Conservation (phyloP, 1,139 yeast species). For the Geotrichum klebahnii region DNA sequence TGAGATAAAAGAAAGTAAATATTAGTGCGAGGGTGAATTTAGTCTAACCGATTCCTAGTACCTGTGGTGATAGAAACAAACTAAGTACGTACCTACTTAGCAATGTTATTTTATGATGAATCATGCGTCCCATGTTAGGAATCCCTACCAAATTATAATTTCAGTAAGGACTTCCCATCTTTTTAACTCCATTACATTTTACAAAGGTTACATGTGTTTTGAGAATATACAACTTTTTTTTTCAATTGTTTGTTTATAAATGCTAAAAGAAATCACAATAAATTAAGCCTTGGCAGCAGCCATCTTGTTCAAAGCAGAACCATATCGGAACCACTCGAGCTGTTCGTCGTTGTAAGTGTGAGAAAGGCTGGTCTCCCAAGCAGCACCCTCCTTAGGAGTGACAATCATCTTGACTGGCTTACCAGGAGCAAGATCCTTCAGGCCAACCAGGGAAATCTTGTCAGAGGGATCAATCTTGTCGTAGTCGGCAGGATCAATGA, state of each 20-base stretch:
- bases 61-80: too few species aligned
- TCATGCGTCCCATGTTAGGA: too few species aligned
- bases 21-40: too few species aligned
- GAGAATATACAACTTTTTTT: neutral
- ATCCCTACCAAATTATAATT: too few species aligned
- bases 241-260: neutral
- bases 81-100: too few species aligned
- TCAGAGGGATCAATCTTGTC: constrained; percentile 91
- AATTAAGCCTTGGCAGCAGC: constrained; percentile 44
- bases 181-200: too few species aligned
- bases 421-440: constrained; percentile 87
- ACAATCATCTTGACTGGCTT: constrained; percentile 82
- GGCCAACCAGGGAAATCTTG: constrained; percentile 81
- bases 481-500: constrained; percentile 81
- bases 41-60: too few species aligned
- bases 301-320: constrained; percentile 98
- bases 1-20: too few species aligned
- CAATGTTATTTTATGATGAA: too few species aligned
- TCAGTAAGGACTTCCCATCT: too few species aligned
- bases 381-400: constrained; percentile 77
- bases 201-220: neutral
- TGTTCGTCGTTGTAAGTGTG: constrained; percentile 96
- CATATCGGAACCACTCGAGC: constrained; percentile 98
- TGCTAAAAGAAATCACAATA: neutral
- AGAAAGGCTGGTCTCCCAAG: constrained; percentile 85